A percentile compares a stretch with the other conserved stretches of the same genome.
These are phyloP conservation scores for Physcomitrium patens DNA, from an alignment of 225 moss, liverwort and hornwort genomes.

Conservation along the genomic window DNA sequence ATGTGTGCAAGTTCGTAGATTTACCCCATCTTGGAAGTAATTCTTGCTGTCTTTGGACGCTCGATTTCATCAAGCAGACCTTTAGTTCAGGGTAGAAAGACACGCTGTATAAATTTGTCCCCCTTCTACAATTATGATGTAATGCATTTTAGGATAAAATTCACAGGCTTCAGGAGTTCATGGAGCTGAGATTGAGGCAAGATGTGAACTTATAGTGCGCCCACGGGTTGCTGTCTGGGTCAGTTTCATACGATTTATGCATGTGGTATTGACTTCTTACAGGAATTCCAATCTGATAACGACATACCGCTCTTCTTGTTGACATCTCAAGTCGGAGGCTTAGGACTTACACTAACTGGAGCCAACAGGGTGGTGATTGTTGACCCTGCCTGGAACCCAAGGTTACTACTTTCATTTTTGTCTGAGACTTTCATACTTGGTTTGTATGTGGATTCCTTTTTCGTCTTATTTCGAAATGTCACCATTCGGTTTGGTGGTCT, in stretches of 20 bases:
- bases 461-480: not conserved
- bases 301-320: slow-evolving; percentile 82
- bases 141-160: not conserved
- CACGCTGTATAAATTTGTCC: not conserved
- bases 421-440: not conserved
- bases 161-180: not conserved
- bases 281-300: slow-evolving; percentile 82
- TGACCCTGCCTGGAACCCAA: slow-evolving; percentile 99
- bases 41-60: not conserved
- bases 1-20: slow-evolving; percentile 70
- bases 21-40: not conserved
- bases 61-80: not conserved
- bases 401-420: slow-evolving; percentile 40
- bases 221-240: not conserved
- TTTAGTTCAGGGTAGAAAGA: not conserved
- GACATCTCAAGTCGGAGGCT: slow-evolving; percentile 97
- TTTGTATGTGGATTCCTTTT: not conserved
- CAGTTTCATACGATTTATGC: not conserved
- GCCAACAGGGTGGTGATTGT: slow-evolving; percentile 94
- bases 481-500: too few relatives aligned
- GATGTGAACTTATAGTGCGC: not conserved
- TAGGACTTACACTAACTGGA: slow-evolving; percentile 91
- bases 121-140: not conserved
- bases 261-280: slow-evolving; percentile 27
- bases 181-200: not conserved